Percentiles rank a stretch among this genome's conserved stretches.
Evolutionary conservation across 2,329 filamentous ascomycete species (phyloP).

Genomic region (Pseudogymnoascus sp.): DNA sequence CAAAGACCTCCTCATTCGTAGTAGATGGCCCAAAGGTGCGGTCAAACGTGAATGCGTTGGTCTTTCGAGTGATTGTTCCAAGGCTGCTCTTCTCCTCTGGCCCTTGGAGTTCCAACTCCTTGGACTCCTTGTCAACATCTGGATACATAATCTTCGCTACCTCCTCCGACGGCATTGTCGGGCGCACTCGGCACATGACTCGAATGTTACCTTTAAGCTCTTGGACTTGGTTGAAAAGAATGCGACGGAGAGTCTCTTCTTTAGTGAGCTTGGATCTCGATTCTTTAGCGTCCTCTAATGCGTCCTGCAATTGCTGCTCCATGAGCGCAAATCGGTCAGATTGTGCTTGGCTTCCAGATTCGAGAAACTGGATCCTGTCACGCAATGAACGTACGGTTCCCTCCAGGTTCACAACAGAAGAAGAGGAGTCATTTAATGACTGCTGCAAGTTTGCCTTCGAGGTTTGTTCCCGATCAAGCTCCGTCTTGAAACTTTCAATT

Average conservation of each 20-base stretch:
- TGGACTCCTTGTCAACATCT: conserved; percentile 68
- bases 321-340: conserved; percentile 77
- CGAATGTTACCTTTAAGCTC: conserved; percentile 97
- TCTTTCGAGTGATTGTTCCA: conserved; percentile 66
- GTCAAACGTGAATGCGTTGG: conserved; percentile 82
- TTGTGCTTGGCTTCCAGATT: conserved; percentile 82
- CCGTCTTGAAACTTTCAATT: conserved; percentile 38
- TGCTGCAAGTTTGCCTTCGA: conserved; percentile 30
- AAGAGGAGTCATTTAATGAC: conserved; percentile 49
- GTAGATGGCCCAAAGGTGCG: conserved; percentile 75
- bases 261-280: conserved; percentile 76
- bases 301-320: conserved; percentile 71
- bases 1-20: conserved; percentile 80
- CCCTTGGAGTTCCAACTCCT: conserved; percentile 76
- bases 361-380: conserved; percentile 78
- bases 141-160: conserved; percentile 72
- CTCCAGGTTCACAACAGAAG: conserved; percentile 59
- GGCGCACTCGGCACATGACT: conserved; percentile 93
- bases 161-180: conserved; percentile 56
- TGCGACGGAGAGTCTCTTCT: conserved; percentile 82
- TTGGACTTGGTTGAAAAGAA: conserved; percentile 95
- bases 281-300: conserved; percentile 57
- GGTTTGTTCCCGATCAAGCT: conserved; percentile 55
- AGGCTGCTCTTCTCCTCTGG: conserved; percentile 77
- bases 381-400: conserved; percentile 65